Evolutionary conservation across 148 eudicot genomes (phyloP).

Genomic region (Salicornia ramosissima): DNA sequence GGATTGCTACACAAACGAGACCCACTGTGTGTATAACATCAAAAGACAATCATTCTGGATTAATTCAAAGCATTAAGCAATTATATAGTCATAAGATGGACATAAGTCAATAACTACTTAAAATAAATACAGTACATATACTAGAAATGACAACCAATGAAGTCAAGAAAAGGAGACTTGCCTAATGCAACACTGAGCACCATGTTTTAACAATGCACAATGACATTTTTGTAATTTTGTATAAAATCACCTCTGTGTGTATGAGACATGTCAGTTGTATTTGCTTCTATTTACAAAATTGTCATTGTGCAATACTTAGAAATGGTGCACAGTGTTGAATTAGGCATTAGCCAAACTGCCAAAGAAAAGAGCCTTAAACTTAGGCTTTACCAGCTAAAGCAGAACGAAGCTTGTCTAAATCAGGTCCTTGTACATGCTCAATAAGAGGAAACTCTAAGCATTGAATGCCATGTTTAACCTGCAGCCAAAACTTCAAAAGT

Average conservation of each 20-base stretch:
- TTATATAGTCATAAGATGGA: not conserved
- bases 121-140: not conserved
- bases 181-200: too few species aligned
- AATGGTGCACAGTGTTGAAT: too few species aligned
- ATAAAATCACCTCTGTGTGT: too few species aligned
- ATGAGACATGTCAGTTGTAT: too few species aligned
- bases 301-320: too few species aligned
- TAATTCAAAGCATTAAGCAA: not conserved
- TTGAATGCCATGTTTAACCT: constrained; percentile 61
- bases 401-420: constrained; percentile 52
- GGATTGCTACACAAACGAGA: too few species aligned
- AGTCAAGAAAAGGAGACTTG: too few species aligned
- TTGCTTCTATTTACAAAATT: too few species aligned
- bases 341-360: too few species aligned
- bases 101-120: not conserved
- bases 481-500: constrained; percentile 11
- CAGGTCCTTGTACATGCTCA: constrained; percentile 70
- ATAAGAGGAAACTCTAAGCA: constrained; percentile 93
- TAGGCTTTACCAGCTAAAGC: constrained; percentile 46
- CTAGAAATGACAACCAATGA: not conserved
- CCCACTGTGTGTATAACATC: not conserved
- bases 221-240: too few species aligned
- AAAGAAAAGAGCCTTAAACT: not conserved
- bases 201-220: too few species aligned
- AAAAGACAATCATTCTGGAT: not conserved